Evolutionary conservation across 441 rosid species (phyloP).

Genomic region (Omphalea diandra): DNA sequence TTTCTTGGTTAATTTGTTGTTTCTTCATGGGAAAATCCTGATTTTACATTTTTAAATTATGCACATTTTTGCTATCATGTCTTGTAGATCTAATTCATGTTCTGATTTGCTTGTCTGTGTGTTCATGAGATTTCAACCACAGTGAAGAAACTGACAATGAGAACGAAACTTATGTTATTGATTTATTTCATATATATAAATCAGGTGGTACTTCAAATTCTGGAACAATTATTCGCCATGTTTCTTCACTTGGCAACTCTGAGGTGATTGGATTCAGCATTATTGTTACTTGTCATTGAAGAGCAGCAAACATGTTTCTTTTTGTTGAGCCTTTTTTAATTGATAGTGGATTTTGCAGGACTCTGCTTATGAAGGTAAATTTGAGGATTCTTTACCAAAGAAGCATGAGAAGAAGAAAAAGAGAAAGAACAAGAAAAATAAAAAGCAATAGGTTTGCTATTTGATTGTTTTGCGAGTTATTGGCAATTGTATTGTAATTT

Average conservation of each 20-base stretch:
- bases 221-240: slow-evolving; percentile 56
- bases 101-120: slow-evolving; percentile 12
- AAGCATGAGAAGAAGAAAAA: slow-evolving; percentile 30
- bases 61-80: too few species aligned
- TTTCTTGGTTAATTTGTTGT: neutral
- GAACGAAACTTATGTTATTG: neutral
- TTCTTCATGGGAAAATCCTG: neutral
- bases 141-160: neutral
- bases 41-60: slow-evolving; percentile 3
- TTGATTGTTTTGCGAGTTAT: slow-evolving; percentile 8
- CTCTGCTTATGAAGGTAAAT: slow-evolving; percentile 42
- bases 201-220: slow-evolving; percentile 60
- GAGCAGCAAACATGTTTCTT: too few species aligned
- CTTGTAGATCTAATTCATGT: neutral
- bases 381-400: slow-evolving; percentile 30
- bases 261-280: slow-evolving; percentile 40
- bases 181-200: slow-evolving; percentile 3
- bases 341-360: slow-evolving; percentile 39
- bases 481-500: neutral
- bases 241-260: slow-evolving; percentile 55
- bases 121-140: neutral
- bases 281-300: slow-evolving; percentile 15
- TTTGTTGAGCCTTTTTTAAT: slow-evolving; percentile 18
- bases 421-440: slow-evolving; percentile 34
- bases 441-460: slow-evolving; percentile 34